Base-by-base conservation (phyloP, 2,329 filamentous ascomycete species). In the Claviceps purpurea region DNA sequence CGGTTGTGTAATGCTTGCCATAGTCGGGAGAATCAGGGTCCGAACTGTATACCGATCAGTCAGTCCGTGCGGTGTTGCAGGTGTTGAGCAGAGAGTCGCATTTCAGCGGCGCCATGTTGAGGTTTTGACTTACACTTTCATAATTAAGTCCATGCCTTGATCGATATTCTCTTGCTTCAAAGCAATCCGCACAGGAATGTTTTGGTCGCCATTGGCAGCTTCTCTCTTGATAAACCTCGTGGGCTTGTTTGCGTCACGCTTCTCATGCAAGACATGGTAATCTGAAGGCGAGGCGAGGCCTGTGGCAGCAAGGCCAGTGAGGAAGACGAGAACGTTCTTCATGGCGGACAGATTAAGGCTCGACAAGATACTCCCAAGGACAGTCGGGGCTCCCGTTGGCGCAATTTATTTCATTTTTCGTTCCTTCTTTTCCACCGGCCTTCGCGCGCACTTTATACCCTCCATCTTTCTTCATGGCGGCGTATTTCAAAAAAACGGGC, bases 91-190 rank as follows among this genome's bases (percentile, higher is more conserved):
- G 24, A 26, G 24, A 26, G 5, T 26, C 5, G 5, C 24, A 26
- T 26, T 26, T 26, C 7, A 45, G 4, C 11, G 7, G 14, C 41
- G 10, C 30, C 26, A n/a, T 20, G 2, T n/a, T 37, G 43, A n/a
- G 22, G 4, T 10, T 24, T 24, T 11, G 20, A 56, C 57, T 52
- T 52, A 58, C 59, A 75, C 70, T n/a, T 70, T 65, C 26, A 67
- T 60, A 10, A 74, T 61, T 42, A 70, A 68, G 47, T 70, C 68
- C 53, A 74, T 71, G 3, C 66, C 71, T 40, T 64, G 64, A 50
- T 74, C 65, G n/a, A 76, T 59, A 54, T 75, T 75, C 26, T 65
- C 64, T 56, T 76, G 72, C 39, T 66, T 61, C 41, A 75, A 62
- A 6, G 71, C 73, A 49, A 75, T 73, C 38, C 66, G 64, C 18